Evolutionary conservation across 78 protist species (phyloP), one percentile per base, ranked within the genome.

Genomic region (Tieghemostelium lacteum): DNA sequence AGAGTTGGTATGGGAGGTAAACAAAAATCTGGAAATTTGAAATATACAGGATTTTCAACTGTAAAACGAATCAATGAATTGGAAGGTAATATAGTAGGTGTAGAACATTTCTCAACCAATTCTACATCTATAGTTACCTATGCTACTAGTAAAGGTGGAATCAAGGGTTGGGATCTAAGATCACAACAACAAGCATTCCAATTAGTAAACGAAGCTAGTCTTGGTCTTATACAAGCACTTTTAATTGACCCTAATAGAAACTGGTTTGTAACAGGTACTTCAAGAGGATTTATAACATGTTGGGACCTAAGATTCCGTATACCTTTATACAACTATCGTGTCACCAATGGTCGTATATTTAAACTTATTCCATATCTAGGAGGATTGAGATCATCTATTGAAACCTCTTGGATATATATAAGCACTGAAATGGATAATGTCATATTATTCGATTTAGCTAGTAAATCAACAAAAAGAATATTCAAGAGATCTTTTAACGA

Each of bases 251-350:
- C 86, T 17, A 31, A 39, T 37, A 57, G 75, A 42, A 83, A 91
- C 22, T 73, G 87, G 85, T 42, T 91, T 2, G 86, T 91, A 2
- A 77, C 88, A 19, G 88, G 89, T n/a, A 91, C 94, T 12, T 72
- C 76, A 2, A 52, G 89, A 52, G 94, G 94, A 14, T 91, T 61
- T 45, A 17, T 91, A 22, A 77, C 88, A 3, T 71, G 85, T 50
- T 91, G 94, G 94, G 94, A 91, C 54, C 85, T 91, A 1, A 40
- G 94, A 52, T 91, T 91, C 70, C 62, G 61, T n/a, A 91, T 91
- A 33, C 94, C 94, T 28, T 54, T 88, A 24, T 69, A 70, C 62
- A 88, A 42, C 28, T 39, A 61, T n/a, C 93, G 88, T 61, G 66
- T 77, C 10, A 64, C 87, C 57, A 88, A 88, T 75, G 85, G 88